Base-by-base conservation (phyloP, 371 early-diverging fungal species). In the Rhizopus delemar region DNA sequence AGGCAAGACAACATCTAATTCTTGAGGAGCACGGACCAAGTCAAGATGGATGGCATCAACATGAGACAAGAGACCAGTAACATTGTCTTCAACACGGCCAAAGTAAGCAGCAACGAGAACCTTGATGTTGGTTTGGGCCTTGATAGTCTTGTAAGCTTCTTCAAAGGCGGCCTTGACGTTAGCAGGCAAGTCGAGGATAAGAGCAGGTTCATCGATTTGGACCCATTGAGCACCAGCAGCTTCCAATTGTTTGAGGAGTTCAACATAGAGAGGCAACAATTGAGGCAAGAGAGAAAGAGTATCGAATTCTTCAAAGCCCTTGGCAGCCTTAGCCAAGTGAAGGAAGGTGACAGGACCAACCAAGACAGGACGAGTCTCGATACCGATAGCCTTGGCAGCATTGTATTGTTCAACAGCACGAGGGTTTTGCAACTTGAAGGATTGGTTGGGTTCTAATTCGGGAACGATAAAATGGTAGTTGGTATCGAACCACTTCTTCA, bases 401-500 rank as follows among this genome's bases (percentile, higher is more conserved):
- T 86, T 83, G 86, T 85, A 94, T 78, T 97, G 94, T 43, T 88
- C 86, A 54, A 96, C 77, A 53, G 92, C 85, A 78, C 93, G 93
- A 65, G 82, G 68, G 66, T 74, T 67, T 63, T 81, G 76, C 53
- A 97, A 85, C 31, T 67, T 71, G 81, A 96, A 97, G 43, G 71
- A 55, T 70, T 92, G 92, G 70, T 79, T 71, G 54, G 84, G 77
- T 57, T 85, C 82, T 57, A 96, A 87, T 77, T 96, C 93, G 49
- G 96, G 95, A 39, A 96, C 96, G 46, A 90, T 91, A 69, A 81
- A 89, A 67, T 86, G 88, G 84, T 93, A 97, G 91, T 97, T 97
- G 73, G 97, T 96, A 75, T 97, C 97, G 73, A 96, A 97, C 93
- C 93, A 93, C 78, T 91, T 92, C 83, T 91, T 90, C 92, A 97